Base-by-base conservation (phyloP, 2,329 filamentous ascomycete genomes). In the Fusarium humuli region DNA sequence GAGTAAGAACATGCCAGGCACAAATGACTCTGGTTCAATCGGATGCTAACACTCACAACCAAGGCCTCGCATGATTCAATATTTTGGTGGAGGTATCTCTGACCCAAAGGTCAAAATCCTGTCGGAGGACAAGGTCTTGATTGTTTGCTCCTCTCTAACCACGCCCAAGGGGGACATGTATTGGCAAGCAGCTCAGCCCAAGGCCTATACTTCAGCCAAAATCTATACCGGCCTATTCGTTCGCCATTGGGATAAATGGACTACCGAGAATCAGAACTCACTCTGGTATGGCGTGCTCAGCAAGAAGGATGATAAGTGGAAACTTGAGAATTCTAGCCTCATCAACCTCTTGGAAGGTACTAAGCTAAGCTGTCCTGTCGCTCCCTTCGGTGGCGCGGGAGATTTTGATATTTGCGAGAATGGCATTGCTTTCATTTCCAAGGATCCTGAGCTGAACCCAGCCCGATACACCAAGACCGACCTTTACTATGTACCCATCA, bases 201-300 rank as follows among this genome's bases (percentile, higher is more conserved):
- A 90, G 75, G 83, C 87, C 4, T 80, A 84, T 25, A 90, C 90
- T 22, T 87, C 88, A 6, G 93, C 88, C 29, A 90, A 87, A 73
- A 86, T 94, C 23, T 96, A 96, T 79, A 88, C 88, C 22, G 88
- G 87, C 49, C 87, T 94, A 27, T 96, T 93, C 75, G 92, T 93
- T 29, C 88, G 93, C 16, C 92, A 97, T 75, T 97, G 93, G 93
- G 93, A 97, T 77, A 80, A 86, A n/a, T 97, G 91, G 81, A 83
- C 90, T 27, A 89, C 87, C 1, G 86, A 90, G 47, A 90, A 92
- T 74, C 88, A 86, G 66, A 91, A 90, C 74, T 87, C 91, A 4
- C 85, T 97, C 29, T 96, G 91, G 85, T 92, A 93, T 30, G 90
- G 90, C 32, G 86, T 86, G 7, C 78, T 96, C 49, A 82, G 79